Conservation (phyloP, 345 rosid species). For the Boechera retrofracta region DNA sequence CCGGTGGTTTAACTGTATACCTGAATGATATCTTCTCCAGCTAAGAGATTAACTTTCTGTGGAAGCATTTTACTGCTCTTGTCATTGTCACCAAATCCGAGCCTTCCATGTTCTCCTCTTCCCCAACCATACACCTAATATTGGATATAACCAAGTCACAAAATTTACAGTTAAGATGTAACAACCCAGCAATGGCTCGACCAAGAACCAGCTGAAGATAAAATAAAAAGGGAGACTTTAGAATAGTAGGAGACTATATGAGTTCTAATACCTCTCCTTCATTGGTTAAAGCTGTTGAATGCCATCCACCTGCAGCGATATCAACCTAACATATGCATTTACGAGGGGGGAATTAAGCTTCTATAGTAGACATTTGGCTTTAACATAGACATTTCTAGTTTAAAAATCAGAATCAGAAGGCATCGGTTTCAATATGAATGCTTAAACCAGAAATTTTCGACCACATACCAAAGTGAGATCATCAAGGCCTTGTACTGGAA, state of each 20-base stretch:
- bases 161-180: constrained; percentile 17
- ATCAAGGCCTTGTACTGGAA: constrained; percentile 85
- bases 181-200: constrained; percentile 7
- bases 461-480: constrained; percentile 79
- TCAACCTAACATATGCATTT: constrained; percentile 66
- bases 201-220: neutral
- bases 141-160: constrained; percentile 29
- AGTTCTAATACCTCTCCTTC: constrained; percentile 73
- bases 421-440: neutral
- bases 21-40: constrained; percentile 87
- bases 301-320: constrained; percentile 99
- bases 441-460: neutral
- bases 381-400: neutral
- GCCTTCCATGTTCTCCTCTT: constrained; percentile 98
- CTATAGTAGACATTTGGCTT: neutral
- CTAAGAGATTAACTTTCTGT: constrained; percentile 85
- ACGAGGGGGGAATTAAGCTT: constrained; percentile 5
- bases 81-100: constrained; percentile 98
- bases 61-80: constrained; percentile 99
- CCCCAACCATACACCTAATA: constrained; percentile 97
- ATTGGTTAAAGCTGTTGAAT: constrained; percentile 86
- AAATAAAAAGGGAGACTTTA: neutral
- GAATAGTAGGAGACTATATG: constrained; percentile 1
- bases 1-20: constrained; percentile 39
- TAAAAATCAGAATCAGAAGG: constrained; percentile 1